Evolutionary conservation across 805 yeast genomes (phyloP).

Genomic region (Candida nanaspora): DNA sequence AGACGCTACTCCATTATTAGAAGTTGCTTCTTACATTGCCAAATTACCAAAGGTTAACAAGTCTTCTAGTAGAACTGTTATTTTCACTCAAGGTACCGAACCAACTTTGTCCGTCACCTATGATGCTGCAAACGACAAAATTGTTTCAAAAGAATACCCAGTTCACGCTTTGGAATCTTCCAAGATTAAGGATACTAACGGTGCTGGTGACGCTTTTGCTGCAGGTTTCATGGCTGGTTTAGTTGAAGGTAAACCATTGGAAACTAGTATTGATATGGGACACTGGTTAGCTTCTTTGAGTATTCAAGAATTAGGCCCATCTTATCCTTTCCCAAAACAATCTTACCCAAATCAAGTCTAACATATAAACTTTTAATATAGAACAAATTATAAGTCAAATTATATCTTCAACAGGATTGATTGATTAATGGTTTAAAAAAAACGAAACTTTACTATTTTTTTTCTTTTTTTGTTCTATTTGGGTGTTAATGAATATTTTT

Average conservation of each 20-base stretch:
- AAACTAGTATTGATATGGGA: slow-evolving; percentile 66
- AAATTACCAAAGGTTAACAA: slow-evolving; percentile 67
- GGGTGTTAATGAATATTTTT: too few species aligned
- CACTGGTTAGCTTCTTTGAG: slow-evolving; percentile 95
- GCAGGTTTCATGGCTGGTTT: slow-evolving; percentile 91
- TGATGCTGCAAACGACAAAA: slow-evolving; percentile 39
- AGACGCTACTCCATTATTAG: slow-evolving; percentile 45
- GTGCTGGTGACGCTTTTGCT: slow-evolving; percentile 99
- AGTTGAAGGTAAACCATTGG: slow-evolving; percentile 61
- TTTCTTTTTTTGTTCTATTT: neutral
- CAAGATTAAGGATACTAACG: slow-evolving; percentile 86
- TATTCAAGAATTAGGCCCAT: slow-evolving; percentile 90
- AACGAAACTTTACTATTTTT: neutral
- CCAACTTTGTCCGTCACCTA: slow-evolving; percentile 76
- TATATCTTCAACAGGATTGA: slow-evolving; percentile 2
- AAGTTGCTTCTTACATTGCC: slow-evolving; percentile 80
- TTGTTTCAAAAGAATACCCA: slow-evolving; percentile 44
- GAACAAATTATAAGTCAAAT: too few species aligned
- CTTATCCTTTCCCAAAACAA: slow-evolving; percentile 78
- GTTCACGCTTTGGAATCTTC: slow-evolving; percentile 65
- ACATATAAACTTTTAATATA: too few species aligned
- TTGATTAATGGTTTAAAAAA: neutral
- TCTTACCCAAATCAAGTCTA: slow-evolving; percentile 29
- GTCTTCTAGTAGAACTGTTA: slow-evolving; percentile 70
- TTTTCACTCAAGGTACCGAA: slow-evolving; percentile 93